Evolutionary conservation across 805 yeast species (phyloP).

Genomic region (Starmerella apis): DNA sequence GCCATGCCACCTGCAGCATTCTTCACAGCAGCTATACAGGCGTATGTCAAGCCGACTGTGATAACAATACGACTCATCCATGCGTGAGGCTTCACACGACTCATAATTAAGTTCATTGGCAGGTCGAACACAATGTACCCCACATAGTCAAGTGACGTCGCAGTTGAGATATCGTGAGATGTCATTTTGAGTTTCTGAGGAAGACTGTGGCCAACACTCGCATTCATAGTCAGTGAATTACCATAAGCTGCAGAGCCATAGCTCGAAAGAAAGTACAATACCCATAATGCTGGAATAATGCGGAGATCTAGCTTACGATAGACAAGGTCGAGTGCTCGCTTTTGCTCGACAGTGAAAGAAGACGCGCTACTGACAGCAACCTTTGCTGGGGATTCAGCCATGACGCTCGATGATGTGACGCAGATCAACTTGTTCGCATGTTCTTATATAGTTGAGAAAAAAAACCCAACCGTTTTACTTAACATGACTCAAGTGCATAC

Average conservation of each 20-base stretch:
- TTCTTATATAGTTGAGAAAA: not conserved
- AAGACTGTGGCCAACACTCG: conserved; percentile 50
- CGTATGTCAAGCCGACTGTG: conserved; percentile 64
- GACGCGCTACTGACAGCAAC: not conserved
- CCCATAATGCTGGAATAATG: conserved; percentile 76
- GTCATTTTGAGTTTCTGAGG: conserved; percentile 42
- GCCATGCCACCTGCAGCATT: conserved; percentile 56
- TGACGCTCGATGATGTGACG: not conserved
- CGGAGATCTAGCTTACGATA: conserved; percentile 55
- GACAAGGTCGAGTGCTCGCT: conserved; percentile 12
- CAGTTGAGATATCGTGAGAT: conserved; percentile 53
- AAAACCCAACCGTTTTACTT: conserved; percentile 1
- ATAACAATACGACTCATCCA: conserved; percentile 75
- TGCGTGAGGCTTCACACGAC: conserved; percentile 69
- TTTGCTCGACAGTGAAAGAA: not conserved
- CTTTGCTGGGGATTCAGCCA: not conserved
- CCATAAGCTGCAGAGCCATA: conserved; percentile 73
- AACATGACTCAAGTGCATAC: conserved; percentile 8
- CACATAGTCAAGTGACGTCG: conserved; percentile 71
- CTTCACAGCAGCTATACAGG: conserved; percentile 58
- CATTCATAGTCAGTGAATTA: conserved; percentile 69
- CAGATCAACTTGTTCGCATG: not conserved
- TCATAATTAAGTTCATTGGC: conserved; percentile 80
- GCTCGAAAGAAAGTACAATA: conserved; percentile 64
- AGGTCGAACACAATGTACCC: conserved; percentile 77